Base-by-base conservation (phyloP, 805 yeast genomes). In the Cyberlindnera euphorbiiphila region DNA sequence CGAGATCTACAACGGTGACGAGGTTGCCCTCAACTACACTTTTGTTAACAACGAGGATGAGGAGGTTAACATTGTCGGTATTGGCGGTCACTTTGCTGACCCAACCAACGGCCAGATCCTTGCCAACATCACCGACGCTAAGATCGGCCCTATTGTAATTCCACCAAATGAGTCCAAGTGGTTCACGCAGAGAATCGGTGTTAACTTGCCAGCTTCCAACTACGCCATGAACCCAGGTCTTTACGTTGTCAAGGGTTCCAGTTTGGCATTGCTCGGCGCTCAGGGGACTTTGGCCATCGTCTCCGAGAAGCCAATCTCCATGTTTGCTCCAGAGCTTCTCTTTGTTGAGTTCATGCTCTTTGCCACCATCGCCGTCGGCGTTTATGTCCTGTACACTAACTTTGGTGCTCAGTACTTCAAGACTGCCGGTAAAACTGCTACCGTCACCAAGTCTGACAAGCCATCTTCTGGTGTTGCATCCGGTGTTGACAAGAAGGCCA, bases 261-360 rank as follows among this genome's bases (percentile, higher is more conserved):
- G 71, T 34, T 56, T 78, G 49, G 71, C 75, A 61, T 64, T 67
- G 46, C 65, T 83, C 27, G 76, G 77, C 35, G 71, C 82, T 19
- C 68, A 73, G 52, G 72, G 77, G 34, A 79, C 76, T 52, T 61
- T 79, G 42, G 64, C 84, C 30, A 58, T 66, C 16, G 73, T 88
- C 39, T 60, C 60, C 9, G 95, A 87, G 51, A 73, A 72, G 25
- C 72, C 80, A 39, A 65, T 88, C 50, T 81, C 94, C 1, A 46
- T 80, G 37, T 78, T 81, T 62, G 76, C 84, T 56, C 93, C 89
- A 11, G 78, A 80, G 60, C 72, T 87, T 53, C 55, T 86, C 41
- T 58, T 83, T 24, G 72, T 83, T 47, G 82, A 78, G 56, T 35
- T 76, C 12, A 48, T 84, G 18, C 61, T 85, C 40, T 49, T 66